These are phyloP conservation scores for Microsporum ferrugineum DNA, from an alignment of 2,329 filamentous ascomycete species.

Conservation along the genomic window DNA sequence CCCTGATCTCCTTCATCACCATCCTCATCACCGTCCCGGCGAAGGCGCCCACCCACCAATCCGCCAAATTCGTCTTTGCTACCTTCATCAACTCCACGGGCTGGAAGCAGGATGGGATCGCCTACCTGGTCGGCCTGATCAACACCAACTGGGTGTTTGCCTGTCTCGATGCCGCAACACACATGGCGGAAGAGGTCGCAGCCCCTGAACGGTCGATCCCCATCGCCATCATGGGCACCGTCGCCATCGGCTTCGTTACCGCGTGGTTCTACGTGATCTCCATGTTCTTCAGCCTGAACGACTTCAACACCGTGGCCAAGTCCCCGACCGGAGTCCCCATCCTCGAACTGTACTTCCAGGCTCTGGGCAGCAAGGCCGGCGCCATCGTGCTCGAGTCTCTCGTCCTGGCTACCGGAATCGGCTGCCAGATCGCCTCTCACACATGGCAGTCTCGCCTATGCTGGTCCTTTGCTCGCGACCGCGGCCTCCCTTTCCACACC, in stretches of 20 bases:
- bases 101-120: conserved; percentile 37
- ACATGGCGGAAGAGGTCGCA: conserved; percentile 42
- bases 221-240: conserved; percentile 40
- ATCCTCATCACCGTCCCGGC: conserved; percentile 41
- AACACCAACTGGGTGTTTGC: conserved; percentile 43
- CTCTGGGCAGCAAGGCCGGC: conserved; percentile 32
- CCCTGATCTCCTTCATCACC: conserved; percentile 38
- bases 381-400: conserved; percentile 38
- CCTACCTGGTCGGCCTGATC: conserved; percentile 43
- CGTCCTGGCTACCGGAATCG: conserved; percentile 39
- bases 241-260: conserved; percentile 40
- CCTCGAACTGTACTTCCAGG: conserved; percentile 38
- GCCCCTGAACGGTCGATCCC: conserved; percentile 39
- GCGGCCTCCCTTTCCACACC: conserved; percentile 36
- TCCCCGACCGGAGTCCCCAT: conserved; percentile 38
- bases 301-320: conserved; percentile 32
- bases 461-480: conserved; percentile 44
- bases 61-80: conserved; percentile 41
- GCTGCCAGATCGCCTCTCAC: conserved; percentile 38
- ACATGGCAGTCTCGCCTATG: conserved; percentile 42
- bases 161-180: conserved; percentile 41
- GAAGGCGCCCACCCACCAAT: conserved; percentile 33
- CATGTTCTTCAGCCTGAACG: conserved; percentile 41
- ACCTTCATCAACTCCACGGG: conserved; percentile 44
- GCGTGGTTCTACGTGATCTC: conserved; percentile 39